Percentiles rank a stretch among this genome's conserved stretches.
Conservation (phyloP, 805 yeast genomes). For the Limtongozyma cylindracea region DNA sequence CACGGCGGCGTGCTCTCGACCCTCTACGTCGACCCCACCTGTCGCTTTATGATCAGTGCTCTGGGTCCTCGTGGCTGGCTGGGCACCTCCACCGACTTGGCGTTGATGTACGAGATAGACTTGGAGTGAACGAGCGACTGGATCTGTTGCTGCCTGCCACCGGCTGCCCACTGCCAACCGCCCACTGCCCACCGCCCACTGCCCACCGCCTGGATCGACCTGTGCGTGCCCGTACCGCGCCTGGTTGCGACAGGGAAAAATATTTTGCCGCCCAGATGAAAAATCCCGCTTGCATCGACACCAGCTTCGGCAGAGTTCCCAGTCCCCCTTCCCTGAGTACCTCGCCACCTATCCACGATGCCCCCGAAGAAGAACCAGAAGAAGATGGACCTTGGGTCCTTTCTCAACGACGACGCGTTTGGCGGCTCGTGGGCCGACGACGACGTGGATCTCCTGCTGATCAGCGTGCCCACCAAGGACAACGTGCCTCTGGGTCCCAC, state of each 20-base stretch:
- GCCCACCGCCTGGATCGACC: too few species aligned
- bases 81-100: slow-evolving; percentile 56
- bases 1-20: slow-evolving; percentile 77
- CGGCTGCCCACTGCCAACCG: too few species aligned
- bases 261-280: too few species aligned
- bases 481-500: too few species aligned
- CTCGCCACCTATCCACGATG: too few species aligned
- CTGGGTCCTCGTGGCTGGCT: slow-evolving; percentile 96
- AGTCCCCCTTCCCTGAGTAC: too few species aligned
- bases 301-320: too few species aligned
- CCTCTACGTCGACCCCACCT: slow-evolving; percentile 63
- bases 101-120: slow-evolving; percentile 58
- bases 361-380: slow-evolving; percentile 37
- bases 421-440: slow-evolving; percentile 79
- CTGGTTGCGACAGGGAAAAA: too few species aligned
- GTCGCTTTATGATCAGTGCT: slow-evolving; percentile 70
- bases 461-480: slow-evolving; percentile 16
- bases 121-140: slow-evolving; percentile 5
- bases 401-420: slow-evolving; percentile 51
- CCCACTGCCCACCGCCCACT: too few species aligned
- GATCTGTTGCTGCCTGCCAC: too few species aligned
- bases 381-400: slow-evolving; percentile 63
- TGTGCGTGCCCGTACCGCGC: too few species aligned
- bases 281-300: too few species aligned
- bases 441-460: slow-evolving; percentile 41